Evolutionary conservation across 2,329 filamentous ascomycete genomes (phyloP).

Genomic region (Fusarium sp.): DNA sequence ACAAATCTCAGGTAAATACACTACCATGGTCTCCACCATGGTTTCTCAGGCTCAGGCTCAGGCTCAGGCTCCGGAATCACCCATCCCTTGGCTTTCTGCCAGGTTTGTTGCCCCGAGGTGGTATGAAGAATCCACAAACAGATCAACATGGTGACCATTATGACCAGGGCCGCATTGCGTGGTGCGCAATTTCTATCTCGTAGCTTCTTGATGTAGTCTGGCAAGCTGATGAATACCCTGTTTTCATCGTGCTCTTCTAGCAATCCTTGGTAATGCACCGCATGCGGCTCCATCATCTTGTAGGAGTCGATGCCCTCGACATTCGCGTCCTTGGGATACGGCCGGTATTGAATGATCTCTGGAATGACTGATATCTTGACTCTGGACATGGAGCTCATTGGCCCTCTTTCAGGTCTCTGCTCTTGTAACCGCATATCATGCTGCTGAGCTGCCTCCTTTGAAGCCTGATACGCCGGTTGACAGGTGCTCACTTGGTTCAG

Average conservation of each 20-base stretch:
- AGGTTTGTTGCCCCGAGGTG: conserved; percentile 9
- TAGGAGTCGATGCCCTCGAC: conserved; percentile 26
- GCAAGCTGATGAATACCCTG: conserved; percentile 24
- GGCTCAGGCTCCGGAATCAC: neutral
- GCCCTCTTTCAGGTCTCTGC: neutral
- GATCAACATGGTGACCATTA: conserved; percentile 14
- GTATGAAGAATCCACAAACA: conserved; percentile 7
- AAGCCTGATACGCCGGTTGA: conserved; percentile 25
- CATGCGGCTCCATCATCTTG: conserved; percentile 40
- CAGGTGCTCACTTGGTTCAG: conserved; percentile 35
- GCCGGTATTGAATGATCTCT: conserved; percentile 36
- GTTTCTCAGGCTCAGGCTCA: neutral
- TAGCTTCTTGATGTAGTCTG: conserved; percentile 32
- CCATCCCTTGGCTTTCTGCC: neutral
- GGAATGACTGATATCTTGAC: conserved; percentile 47
- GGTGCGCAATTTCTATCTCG: conserved; percentile 20
- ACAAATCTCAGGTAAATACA: neutral
- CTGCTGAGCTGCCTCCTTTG: conserved; percentile 7
- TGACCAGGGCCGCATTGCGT: conserved; percentile 5
- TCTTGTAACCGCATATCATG: neutral
- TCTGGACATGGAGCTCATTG: conserved; percentile 29
- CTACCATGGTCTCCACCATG: neutral
- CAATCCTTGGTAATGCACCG: conserved; percentile 44
- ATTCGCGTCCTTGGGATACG: neutral
- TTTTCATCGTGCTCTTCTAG: conserved; percentile 35